A percentile compares a stretch with the other conserved stretches of the same genome.
These are phyloP conservation scores for Penicillium atrosanguineum DNA, from an alignment of 495 filamentous ascomycete species.

Conservation along the genomic window DNA sequence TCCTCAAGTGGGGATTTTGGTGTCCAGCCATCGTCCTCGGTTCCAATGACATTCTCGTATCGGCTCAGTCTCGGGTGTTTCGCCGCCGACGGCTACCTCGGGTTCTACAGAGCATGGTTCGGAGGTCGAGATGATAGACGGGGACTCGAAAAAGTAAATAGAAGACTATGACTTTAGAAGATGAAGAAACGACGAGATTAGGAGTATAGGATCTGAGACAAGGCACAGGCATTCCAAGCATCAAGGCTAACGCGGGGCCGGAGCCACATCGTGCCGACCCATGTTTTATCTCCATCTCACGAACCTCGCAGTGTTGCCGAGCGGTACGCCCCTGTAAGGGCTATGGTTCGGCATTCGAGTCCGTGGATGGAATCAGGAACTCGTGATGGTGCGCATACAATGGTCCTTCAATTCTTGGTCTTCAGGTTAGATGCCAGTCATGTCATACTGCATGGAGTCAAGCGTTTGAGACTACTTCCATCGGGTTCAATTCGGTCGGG, in stretches of 20 bases:
- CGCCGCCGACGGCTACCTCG: neutral
- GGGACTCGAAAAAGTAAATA: neutral
- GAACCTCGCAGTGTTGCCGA: neutral
- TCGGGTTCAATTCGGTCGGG: neutral
- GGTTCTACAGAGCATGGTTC: neutral
- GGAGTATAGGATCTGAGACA: neutral
- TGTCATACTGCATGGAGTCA: neutral
- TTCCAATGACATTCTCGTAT: neutral
- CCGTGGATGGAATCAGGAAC: neutral
- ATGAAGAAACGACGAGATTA: no score
- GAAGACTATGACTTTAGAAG: neutral
- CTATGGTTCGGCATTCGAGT: neutral
- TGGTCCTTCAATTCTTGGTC: neutral
- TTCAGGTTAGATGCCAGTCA: neutral
- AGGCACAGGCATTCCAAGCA: neutral
- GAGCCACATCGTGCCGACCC: conserved; percentile 1
- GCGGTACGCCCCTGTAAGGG: neutral
- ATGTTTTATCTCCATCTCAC: conserved; percentile 1
- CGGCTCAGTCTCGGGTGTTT: neutral
- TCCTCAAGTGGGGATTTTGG: neutral
- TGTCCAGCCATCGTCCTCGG: neutral
- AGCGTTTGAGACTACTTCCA: neutral
- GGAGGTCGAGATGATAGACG: neutral
- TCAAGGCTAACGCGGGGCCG: neutral
- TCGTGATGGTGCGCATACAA: neutral